Base-by-base conservation (phyloP, 805 yeast genomes). In the Teunomyces pallodes region DNA sequence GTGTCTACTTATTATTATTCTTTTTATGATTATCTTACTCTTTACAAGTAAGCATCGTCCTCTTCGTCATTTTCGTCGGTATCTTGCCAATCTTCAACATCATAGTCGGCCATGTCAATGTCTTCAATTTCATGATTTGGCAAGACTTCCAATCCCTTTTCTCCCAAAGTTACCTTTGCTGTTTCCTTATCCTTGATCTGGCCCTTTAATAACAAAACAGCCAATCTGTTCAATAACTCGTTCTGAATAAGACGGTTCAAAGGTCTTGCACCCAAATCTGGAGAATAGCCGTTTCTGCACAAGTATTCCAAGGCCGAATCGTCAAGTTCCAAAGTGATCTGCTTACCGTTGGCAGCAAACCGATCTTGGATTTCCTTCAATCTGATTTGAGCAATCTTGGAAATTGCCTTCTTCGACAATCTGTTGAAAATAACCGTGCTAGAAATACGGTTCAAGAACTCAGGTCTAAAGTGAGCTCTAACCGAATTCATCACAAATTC, bases 231-330 rank as follows among this genome's bases (percentile, higher is more conserved):
- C 66, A 94, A 82, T 14, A 94, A 79, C 66, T 90, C 94, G 53
- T 78, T 80, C 69, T 94, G 97, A 56, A 94, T 92, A 59, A 94
- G 79, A 60, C 98, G 83, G 75, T 87, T 87, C 72, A 94, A 80
- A 50, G 99, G 99, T 66, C 99, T 81, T 5, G 99, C 99, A 72
- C 99, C 99, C 67, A 94, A 75, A 66, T 92, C 96, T 48, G 85
- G 79, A 24, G 96, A 89, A 72, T 91, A 94, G 43, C 99, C 99
- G 58, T 89, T 73, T 59, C 78, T 80, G 57, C 95, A 84, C 56
- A 94, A 74, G 76, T 84, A 94, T 45, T 87, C 90, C 58, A 87
- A 72, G 3, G 97, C 96, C 8, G 75, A 83, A 41, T 81, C 83
- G 46, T 84, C 83, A n/a, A 92, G 80, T 27, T 84, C 81, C 60